phyloP scores from a whole-genome alignment of 2,329 filamentous ascomycete genomes.

The Clarireedia monteithiana region DNA sequence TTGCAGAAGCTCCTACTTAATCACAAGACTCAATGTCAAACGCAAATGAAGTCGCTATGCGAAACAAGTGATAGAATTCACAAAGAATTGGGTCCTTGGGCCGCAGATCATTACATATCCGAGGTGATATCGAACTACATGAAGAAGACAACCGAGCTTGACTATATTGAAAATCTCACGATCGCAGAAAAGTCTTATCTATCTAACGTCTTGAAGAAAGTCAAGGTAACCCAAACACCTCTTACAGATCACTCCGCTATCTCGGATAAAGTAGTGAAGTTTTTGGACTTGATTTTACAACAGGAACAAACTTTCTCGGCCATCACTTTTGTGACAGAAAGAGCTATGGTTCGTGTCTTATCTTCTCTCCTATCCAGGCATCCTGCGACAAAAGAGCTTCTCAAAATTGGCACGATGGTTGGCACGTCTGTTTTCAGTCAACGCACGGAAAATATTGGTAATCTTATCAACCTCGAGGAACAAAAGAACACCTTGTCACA shows the following conservation, averaged over 20 bases:
- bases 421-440: conserved; percentile 39
- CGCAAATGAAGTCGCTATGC: conserved; percentile 48
- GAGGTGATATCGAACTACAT: conserved; percentile 39
- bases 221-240: conserved; percentile 24
- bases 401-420: conserved; percentile 46
- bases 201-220: conserved; percentile 35
- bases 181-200: conserved; percentile 49
- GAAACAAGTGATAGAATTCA: conserved; percentile 38
- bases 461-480: conserved; percentile 31
- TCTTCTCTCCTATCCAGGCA: conserved; percentile 41
- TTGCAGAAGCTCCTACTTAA: conserved; percentile 36
- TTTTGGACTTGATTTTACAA: conserved; percentile 46
- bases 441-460: conserved; percentile 35
- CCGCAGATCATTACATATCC: conserved; percentile 57
- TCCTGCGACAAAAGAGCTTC: conserved; percentile 38
- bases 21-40: conserved; percentile 42
- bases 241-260: conserved; percentile 52
- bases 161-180: conserved; percentile 34
- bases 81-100: conserved; percentile 58
- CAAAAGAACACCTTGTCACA: conserved; percentile 34
- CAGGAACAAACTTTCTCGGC: conserved; percentile 39
- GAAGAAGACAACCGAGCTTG: conserved; percentile 31
- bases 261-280: conserved; percentile 48
- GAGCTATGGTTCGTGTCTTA: conserved; percentile 53
- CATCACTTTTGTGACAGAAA: conserved; percentile 61